Evolutionary conservation across 2,329 filamentous ascomycete genomes (phyloP).

Genomic region (Ascosphaera acerosa): DNA sequence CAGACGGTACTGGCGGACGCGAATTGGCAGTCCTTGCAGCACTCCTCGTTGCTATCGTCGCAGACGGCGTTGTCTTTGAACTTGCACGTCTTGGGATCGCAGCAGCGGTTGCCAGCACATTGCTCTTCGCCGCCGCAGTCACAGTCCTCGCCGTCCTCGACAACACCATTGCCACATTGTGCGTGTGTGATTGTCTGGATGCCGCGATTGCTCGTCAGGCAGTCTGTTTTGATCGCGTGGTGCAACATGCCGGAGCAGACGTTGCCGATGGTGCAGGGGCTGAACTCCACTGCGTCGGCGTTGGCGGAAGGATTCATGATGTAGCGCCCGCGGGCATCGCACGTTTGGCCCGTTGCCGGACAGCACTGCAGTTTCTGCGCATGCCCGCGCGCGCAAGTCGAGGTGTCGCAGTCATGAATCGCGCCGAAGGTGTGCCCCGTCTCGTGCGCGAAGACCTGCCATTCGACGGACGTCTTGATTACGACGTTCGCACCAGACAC

Average conservation of each 20-base stretch:
- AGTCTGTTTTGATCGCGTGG: constrained; percentile 48
- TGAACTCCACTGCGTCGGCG: constrained; percentile 50
- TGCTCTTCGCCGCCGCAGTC: constrained; percentile 60
- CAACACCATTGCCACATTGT: constrained; percentile 90
- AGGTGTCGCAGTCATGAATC: constrained; percentile 62
- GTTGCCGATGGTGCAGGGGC: constrained; percentile 72
- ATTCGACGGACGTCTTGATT: constrained; percentile 56
- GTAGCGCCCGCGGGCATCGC: constrained; percentile 52
- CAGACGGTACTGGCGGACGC: constrained; percentile 43
- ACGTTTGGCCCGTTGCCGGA: constrained; percentile 39
- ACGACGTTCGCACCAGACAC: constrained; percentile 72
- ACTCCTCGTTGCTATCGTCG: constrained; percentile 28
- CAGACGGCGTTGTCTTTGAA: constrained; percentile 55
- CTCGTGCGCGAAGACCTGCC: constrained; percentile 91
- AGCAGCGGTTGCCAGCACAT: constrained; percentile 58
- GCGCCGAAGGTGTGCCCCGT: constrained; percentile 84
- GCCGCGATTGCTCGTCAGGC: constrained; percentile 64
- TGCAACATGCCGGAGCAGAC: constrained; percentile 67
- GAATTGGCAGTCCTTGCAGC: constrained; percentile 21
- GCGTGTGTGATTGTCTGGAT: constrained; percentile 58
- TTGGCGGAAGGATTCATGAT: constrained; percentile 93
- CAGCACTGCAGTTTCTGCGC: constrained; percentile 46
- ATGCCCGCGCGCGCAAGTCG: constrained; percentile 39
- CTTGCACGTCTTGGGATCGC: constrained; percentile 63
- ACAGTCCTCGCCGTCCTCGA: constrained; percentile 81